phyloP scores from a whole-genome alignment of 2,329 filamentous ascomycete species.

The Pseudohalonectria lignicola region DNA sequence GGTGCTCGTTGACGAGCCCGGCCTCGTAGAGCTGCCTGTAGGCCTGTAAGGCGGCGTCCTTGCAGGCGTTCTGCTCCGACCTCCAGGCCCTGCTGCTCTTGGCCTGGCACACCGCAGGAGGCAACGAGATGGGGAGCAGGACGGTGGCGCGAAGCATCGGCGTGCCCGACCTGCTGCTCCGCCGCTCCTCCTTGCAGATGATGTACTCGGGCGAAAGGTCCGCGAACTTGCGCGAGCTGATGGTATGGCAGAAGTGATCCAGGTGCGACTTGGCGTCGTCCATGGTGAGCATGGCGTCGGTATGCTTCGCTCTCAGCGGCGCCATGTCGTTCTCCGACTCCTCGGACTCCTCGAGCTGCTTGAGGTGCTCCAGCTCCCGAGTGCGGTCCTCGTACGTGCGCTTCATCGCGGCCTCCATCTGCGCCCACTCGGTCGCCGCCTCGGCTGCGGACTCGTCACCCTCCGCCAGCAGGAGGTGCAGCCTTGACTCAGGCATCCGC shows the following conservation, averaged over 20 bases:
- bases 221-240: conserved; percentile 47
- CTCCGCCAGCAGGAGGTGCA: conserved; percentile 33
- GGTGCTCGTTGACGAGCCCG: conserved; percentile 65
- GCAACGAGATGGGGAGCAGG: conserved; percentile 58
- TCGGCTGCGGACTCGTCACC: conserved; percentile 8
- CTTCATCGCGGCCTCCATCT: conserved; percentile 65
- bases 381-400: conserved; percentile 54
- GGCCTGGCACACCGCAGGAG: conserved; percentile 45
- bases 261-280: conserved; percentile 68
- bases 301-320: conserved; percentile 16
- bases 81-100: conserved; percentile 47
- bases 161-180: conserved; percentile 8
- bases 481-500: conserved; percentile 35
- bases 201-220: conserved; percentile 60
- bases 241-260: conserved; percentile 64
- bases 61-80: conserved; percentile 61
- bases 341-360: conserved; percentile 33
- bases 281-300: conserved; percentile 56
- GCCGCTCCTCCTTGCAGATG: conserved; percentile 30
- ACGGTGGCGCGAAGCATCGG: conserved; percentile 46
- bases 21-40: conserved; percentile 59
- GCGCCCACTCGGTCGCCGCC: conserved; percentile 42
- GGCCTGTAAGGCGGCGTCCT: conserved; percentile 75
- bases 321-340: conserved; percentile 14
- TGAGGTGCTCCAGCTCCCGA: conserved; percentile 33